Evolutionary conservation across 2,329 filamentous ascomycete genomes (phyloP), one percentile per base, ranked within the genome.

Genomic region (Botrytis paeoniae): DNA sequence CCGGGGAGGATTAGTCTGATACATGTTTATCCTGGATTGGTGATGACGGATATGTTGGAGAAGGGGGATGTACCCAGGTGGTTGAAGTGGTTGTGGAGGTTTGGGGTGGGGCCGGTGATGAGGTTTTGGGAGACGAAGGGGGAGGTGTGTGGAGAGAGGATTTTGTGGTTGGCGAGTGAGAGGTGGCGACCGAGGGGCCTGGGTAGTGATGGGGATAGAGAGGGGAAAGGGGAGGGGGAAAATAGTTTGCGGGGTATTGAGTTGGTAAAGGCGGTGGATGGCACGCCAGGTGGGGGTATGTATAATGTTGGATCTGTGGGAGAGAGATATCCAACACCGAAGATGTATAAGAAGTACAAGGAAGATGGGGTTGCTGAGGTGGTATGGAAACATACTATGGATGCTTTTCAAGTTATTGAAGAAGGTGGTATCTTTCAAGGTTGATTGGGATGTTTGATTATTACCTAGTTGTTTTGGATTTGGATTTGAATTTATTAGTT

Each of bases 301-400:
- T 57, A 68, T 57, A 57, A 57, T 57, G 48, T 41, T 57, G 37
- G 48, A 54, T 35, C 43, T 20, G 48, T 29, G 20, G 65, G 65
- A 18, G 65, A 69, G 20, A 51, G 35, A 20, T 37, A 41, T 16
- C 48, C 65, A 37, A 69, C 45, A 29, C 48, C 65, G 14, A 69
- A 69, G 6, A 69, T 39, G 43, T 69, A 69, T 57, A 14, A 12
- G 5, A 57, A 41, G 35, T n/a, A 41, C n/a, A 51, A 37, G 48
- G 35, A 35, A 6, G 45, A 51, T 37, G 65, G 48, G 3, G 48
- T 32, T 20, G 14, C 8, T 20, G 25, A 69, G 12, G 20, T 54
- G 10, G 35, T 69, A 3, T 69, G 65, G 25, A 69, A 69, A 14
- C 48, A 69, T 32, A 69, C 65, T 37, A 57, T 68, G 45, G 43